These are phyloP conservation scores for Fistulinella cinereoalba DNA, from an alignment of 1,284 basidiomycete species.

Conservation along the genomic window DNA sequence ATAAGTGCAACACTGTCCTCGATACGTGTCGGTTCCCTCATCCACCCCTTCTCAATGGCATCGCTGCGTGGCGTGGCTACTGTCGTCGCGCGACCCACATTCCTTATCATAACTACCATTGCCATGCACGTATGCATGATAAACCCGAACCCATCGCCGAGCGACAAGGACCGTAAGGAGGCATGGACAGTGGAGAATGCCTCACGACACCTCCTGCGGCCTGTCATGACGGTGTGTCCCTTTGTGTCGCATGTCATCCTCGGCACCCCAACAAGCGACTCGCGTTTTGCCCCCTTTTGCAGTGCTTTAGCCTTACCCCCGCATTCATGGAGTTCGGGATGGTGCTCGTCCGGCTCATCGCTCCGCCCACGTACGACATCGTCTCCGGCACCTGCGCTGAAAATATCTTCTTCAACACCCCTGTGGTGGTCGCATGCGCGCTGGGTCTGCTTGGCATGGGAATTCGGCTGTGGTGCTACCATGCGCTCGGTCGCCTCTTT, in stretches of 20 bases:
- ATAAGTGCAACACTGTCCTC: not conserved
- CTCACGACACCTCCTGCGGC: not conserved
- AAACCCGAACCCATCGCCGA: constrained; percentile 13
- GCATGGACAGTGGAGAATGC: constrained; percentile 1
- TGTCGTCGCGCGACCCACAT: not conserved
- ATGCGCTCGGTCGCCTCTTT: not conserved
- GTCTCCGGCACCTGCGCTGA: constrained; percentile 7
- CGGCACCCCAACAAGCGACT: not conserved
- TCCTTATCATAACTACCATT: not conserved
- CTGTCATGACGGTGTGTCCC: constrained; percentile 1
- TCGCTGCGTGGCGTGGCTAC: not conserved
- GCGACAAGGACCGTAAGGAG: not conserved
- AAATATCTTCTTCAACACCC: not conserved
- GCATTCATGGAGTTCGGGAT: constrained; percentile 1
- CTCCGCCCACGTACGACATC: not conserved
- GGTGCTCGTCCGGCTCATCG: not conserved
- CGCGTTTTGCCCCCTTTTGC: not conserved
- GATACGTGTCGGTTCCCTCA: not conserved
- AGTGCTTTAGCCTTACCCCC: not conserved
- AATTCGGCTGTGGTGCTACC: constrained; percentile 14
- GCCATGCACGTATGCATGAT: not conserved
- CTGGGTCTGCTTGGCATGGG: constrained; percentile 5
- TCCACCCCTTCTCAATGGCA: not conserved
- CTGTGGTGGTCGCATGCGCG: constrained; percentile 2
- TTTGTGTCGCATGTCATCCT: not conserved